These are phyloP conservation scores for Phytophthora cactorum DNA, from an alignment of 352 stramenopile species.

Conservation along the genomic window DNA sequence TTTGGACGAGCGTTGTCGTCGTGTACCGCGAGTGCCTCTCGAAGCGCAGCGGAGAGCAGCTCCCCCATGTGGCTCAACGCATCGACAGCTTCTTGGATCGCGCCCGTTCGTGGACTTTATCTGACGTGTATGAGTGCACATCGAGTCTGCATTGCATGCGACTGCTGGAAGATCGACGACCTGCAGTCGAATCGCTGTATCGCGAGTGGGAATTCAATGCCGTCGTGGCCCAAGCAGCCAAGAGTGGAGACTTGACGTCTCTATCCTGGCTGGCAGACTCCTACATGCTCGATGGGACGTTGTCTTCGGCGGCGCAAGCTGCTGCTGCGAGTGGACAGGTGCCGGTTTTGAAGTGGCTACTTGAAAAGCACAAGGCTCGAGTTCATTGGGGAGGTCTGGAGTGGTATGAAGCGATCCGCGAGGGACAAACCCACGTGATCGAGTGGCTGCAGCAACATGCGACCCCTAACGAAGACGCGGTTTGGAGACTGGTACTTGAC, in stretches of 20 bases:
- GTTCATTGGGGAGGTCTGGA: conserved; percentile 32
- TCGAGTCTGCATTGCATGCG: conserved; percentile 31
- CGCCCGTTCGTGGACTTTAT: conserved; percentile 9
- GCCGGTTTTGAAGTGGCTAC: conserved; percentile 21
- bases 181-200: conserved; percentile 11
- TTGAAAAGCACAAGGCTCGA: conserved; percentile 8
- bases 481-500: conserved; percentile 12
- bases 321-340: conserved; percentile 22
- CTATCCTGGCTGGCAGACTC: conserved; percentile 20
- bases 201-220: conserved; percentile 28
- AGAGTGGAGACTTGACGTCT: conserved; percentile 13
- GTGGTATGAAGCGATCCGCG: conserved; percentile 24
- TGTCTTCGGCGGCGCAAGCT: conserved; percentile 21
- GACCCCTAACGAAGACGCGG: conserved; percentile 14
- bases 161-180: conserved; percentile 12
- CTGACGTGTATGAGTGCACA: conserved; percentile 17
- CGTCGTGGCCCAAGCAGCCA: conserved; percentile 8
- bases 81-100: conserved; percentile 22
- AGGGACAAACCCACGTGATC: conserved; percentile 13
- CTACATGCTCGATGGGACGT: conserved; percentile 8
- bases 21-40: conserved; percentile 27
- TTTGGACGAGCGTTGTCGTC: conserved; percentile 27
- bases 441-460: conserved; percentile 19
- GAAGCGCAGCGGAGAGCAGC: conserved; percentile 21
- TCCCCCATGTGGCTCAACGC: conserved; percentile 19